phyloP scores from a whole-genome alignment of 2,329 filamentous ascomycete genomes.

The Ophiocordyceps camponoti-rufipedis region DNA sequence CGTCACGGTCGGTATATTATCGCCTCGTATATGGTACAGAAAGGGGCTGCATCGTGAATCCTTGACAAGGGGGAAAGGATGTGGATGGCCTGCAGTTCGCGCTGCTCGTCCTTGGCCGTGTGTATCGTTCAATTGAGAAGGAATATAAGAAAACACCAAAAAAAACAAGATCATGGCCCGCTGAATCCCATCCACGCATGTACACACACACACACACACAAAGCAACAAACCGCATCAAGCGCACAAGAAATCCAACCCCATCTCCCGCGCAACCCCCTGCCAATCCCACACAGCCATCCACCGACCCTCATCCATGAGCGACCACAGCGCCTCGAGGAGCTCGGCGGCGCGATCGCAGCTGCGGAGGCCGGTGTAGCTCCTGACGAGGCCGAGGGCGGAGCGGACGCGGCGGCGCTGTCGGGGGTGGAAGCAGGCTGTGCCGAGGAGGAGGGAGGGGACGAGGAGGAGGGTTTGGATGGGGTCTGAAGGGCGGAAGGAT shows the following conservation, averaged over 20 bases:
- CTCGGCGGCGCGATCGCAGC: slow-evolving; percentile 33
- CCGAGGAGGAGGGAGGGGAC: slow-evolving; percentile 43
- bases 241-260: slow-evolving; percentile 37
- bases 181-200: too few relatives aligned
- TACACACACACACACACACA: too few relatives aligned
- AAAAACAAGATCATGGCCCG: too few relatives aligned
- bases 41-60: too few relatives aligned
- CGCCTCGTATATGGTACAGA: too few relatives aligned
- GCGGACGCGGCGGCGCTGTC: slow-evolving; percentile 33
- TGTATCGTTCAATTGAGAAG: too few relatives aligned
- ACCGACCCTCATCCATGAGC: slow-evolving; percentile 38
- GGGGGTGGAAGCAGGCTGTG: slow-evolving; percentile 35
- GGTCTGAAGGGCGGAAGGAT: slow-evolving; percentile 36
- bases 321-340: slow-evolving; percentile 41
- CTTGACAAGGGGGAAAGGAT: too few relatives aligned
- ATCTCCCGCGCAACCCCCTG: slow-evolving; percentile 34
- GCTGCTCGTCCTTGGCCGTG: too few relatives aligned
- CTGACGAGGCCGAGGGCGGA: slow-evolving; percentile 30
- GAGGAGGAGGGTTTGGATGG: slow-evolving; percentile 38
- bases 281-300: slow-evolving; percentile 45
- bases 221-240: slow-evolving; percentile 6
- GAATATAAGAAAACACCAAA: too few relatives aligned
- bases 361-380: slow-evolving; percentile 40
- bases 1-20: too few relatives aligned
- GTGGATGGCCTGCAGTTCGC: too few relatives aligned